Percentiles rank a stretch among this genome's conserved stretches.
Evolutionary conservation across 2,329 filamentous ascomycete genomes (phyloP).

Genomic region (Drechslerella stenobrocha): DNA sequence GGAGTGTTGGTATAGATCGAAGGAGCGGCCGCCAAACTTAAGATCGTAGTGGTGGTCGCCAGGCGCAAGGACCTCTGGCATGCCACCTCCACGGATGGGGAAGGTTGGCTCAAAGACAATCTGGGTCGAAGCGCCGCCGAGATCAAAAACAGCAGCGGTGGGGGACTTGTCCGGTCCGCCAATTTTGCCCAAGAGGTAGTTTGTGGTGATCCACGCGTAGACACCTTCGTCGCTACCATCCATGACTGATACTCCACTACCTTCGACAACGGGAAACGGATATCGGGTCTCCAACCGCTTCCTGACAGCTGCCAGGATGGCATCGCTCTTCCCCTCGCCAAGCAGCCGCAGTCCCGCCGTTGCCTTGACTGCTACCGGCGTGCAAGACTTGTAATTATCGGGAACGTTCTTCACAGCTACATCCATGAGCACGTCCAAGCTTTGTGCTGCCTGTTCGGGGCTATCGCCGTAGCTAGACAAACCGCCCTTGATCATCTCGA

Average conservation of each 20-base stretch:
- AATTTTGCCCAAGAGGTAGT: slow-evolving; percentile 97
- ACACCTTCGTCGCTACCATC: slow-evolving; percentile 84
- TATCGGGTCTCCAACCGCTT: slow-evolving; percentile 81
- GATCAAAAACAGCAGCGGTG: slow-evolving; percentile 92
- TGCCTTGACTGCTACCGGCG: slow-evolving; percentile 94
- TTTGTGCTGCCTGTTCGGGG: slow-evolving; percentile 83
- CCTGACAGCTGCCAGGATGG: slow-evolving; percentile 83
- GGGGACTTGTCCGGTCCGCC: slow-evolving; percentile 85
- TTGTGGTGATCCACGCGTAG: slow-evolving; percentile 91
- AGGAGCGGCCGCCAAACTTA: slow-evolving; percentile 84
- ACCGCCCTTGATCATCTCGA: slow-evolving; percentile 87
- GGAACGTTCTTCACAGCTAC: slow-evolving; percentile 83
- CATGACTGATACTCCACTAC: slow-evolving; percentile 94
- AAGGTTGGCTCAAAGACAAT: slow-evolving; percentile 98
- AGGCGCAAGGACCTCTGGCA: slow-evolving; percentile 80
- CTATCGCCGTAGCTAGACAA: slow-evolving; percentile 86
- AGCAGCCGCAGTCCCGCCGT: slow-evolving; percentile 90
- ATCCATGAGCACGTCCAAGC: slow-evolving; percentile 82
- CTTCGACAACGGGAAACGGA: slow-evolving; percentile 90
- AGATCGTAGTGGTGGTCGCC: slow-evolving; percentile 97
- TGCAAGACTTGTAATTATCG: slow-evolving; percentile 85
- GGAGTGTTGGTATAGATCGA: slow-evolving; percentile 95
- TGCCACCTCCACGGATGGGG: slow-evolving; percentile 71
- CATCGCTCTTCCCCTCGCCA: slow-evolving; percentile 75
- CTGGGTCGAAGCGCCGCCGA: slow-evolving; percentile 95